Evolutionary conservation across 106 monocot genomes (phyloP).

Genomic region (Narthecium ossifragum): DNA sequence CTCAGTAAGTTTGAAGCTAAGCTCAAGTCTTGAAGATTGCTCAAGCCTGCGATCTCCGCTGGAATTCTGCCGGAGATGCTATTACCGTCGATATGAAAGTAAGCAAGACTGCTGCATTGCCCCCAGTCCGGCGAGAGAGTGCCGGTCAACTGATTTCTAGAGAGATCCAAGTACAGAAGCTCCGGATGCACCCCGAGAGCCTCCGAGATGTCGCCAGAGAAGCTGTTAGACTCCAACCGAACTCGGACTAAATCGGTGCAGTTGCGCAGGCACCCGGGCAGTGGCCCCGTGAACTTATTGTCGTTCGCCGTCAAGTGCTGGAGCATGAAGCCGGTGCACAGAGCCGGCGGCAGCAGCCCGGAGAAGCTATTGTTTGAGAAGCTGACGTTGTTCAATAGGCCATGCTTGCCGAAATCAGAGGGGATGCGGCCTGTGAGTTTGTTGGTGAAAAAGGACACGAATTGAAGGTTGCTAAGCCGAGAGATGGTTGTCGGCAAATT

Average conservation of each 20-base stretch:
- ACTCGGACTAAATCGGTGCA: conserved; percentile 33
- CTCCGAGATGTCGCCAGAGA: conserved; percentile 56
- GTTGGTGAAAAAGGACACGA: conserved; percentile 30
- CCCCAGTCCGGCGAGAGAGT: conserved; percentile 55
- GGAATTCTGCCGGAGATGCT: conserved; percentile 49
- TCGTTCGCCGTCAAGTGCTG: conserved; percentile 24
- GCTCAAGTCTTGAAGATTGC: conserved; percentile 21
- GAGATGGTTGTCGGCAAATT: conserved; percentile 40
- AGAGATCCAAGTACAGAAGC: conserved; percentile 41
- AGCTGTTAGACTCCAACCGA: conserved; percentile 42
- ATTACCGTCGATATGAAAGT: conserved; percentile 30
- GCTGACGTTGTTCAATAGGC: conserved; percentile 12
- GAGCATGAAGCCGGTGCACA: conserved; percentile 48
- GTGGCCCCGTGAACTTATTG: conserved; percentile 57
- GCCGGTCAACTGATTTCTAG: conserved; percentile 49
- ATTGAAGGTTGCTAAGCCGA: conserved; percentile 15
- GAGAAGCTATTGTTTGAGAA: conserved; percentile 56
- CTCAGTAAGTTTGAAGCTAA: conserved; percentile 38
- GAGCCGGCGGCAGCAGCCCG: conserved; percentile 32
- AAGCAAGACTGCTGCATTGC: conserved; percentile 32
- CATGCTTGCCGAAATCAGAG: conserved; percentile 35
- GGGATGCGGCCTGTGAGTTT: conserved; percentile 42
- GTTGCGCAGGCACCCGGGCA: conserved; percentile 53
- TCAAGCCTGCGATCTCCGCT: conserved; percentile 17
- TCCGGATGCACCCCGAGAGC: conserved; percentile 41